Base-by-base conservation (phyloP, 2,329 filamentous ascomycete genomes). In the Elsinoe batatas region DNA sequence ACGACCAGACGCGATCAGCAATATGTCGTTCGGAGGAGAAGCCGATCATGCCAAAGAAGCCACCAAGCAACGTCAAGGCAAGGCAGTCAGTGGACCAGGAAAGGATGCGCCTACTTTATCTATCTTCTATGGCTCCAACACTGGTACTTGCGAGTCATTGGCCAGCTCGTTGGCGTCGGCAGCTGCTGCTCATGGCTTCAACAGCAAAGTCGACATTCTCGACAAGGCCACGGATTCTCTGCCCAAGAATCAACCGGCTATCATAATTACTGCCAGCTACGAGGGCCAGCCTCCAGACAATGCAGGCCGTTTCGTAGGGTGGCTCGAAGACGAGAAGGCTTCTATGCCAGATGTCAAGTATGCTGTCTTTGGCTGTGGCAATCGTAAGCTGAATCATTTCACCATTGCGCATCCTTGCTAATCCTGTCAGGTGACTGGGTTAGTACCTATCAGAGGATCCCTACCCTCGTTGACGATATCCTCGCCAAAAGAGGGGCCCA, bases 211-310 rank as follows among this genome's bases (percentile, higher is more conserved):
- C 1, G 74, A 78, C 18, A 74, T 76, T 1, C 68, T 90, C 37
- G 83, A 90, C 63, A 73, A 76, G 0, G 84, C 81, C 0, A 79
- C 78, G 15, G 76, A 80, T 47, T 76, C 78, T 2, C 65, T 90
- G 0, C 79, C 83, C 0, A 80, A 74, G 50, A 74, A 79, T 22
- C 74, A 78, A 5, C 84, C 85, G 0, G 75, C 86, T 0, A 71
- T 88, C 20, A 76, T 90, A 49, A 76, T 91, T 59, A 83, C 82
- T 0, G 79, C 86, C 0, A 84, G 81, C 1, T 91, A 90, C 61
- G 86, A 91, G 63, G 87, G 87, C 0, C 76, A 87, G 55, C 83
- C 87, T 0, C 80, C 85, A 0, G 84, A 88, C 58, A 89, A 91
- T 59, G 87, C 86, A 0, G 76, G 72, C 0, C 76, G 80, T 49